phyloP scores from a whole-genome alignment of 2,329 filamentous ascomycete genomes.

The Paraphaeosphaeria sporulosa region DNA sequence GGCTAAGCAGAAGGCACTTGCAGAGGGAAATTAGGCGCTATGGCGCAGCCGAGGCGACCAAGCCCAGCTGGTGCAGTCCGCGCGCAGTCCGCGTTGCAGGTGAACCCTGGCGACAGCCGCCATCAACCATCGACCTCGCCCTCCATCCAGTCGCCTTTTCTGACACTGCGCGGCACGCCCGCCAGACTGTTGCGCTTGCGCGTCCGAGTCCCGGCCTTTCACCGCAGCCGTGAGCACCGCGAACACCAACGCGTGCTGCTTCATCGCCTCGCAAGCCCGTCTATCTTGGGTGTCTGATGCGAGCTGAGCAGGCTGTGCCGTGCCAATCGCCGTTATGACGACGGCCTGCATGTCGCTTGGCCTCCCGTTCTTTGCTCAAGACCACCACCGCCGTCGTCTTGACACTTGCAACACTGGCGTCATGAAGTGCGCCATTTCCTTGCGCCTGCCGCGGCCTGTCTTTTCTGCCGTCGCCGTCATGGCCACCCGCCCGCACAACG shows the following conservation, averaged over 20 bases:
- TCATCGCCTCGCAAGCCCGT: not conserved
- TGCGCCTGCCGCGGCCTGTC: not conserved
- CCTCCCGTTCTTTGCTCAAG: not conserved
- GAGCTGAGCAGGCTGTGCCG: constrained; percentile 19
- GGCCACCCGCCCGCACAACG: not conserved
- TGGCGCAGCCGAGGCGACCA: not conserved
- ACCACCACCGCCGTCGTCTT: not conserved
- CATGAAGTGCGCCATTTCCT: constrained; percentile 3
- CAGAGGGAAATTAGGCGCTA: constrained; percentile 12
- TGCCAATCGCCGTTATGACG: constrained; percentile 24
- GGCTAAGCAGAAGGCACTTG: constrained; percentile 4
- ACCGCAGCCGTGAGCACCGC: not conserved
- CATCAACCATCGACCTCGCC: not conserved
- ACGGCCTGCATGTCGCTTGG: constrained; percentile 24
- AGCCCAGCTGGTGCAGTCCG: not conserved
- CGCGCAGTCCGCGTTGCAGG: constrained; percentile 8
- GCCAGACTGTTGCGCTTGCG: too few relatives aligned
- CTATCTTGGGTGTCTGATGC: constrained; percentile 8
- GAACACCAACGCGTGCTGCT: not conserved
- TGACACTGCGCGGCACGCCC: not conserved
- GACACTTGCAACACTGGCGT: not conserved
- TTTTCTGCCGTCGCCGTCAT: not conserved
- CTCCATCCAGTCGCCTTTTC: not conserved
- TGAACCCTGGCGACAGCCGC: not conserved
- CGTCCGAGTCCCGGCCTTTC: not conserved